Evolutionary conservation across 306 rosid genomes (phyloP).

Genomic region (Cucumis hystrix): DNA sequence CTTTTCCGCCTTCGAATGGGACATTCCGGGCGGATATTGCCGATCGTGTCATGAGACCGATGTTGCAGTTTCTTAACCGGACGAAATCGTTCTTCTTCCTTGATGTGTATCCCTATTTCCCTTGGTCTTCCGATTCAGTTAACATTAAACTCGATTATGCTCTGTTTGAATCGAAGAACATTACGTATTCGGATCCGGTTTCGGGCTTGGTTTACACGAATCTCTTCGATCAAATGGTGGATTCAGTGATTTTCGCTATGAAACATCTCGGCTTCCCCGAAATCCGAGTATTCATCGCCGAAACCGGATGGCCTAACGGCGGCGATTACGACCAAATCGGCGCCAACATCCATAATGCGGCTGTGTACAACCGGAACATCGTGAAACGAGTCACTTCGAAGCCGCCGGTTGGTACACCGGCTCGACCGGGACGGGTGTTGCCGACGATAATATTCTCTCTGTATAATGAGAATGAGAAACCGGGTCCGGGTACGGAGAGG

Average conservation of each 20-base stretch:
- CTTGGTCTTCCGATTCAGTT: constrained; percentile 43
- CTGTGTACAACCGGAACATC: constrained; percentile 54
- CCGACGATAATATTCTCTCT: constrained; percentile 56
- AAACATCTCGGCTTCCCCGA: constrained; percentile 48
- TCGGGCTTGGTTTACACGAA: constrained; percentile 52
- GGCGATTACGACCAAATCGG: constrained; percentile 71
- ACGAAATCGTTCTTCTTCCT: constrained; percentile 74
- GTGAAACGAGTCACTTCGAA: constrained; percentile 36
- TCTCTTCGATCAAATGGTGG: constrained; percentile 82
- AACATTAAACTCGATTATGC: constrained; percentile 42
- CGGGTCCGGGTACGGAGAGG: constrained; percentile 70
- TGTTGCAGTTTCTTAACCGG: constrained; percentile 41
- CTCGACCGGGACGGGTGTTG: constrained; percentile 48
- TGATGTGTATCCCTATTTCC: constrained; percentile 61
- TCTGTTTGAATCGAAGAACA: constrained; percentile 29
- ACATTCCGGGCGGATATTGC: constrained; percentile 51
- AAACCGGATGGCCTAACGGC: constrained; percentile 93
- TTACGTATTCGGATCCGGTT: constrained; percentile 37
- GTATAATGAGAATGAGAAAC: constrained; percentile 62
- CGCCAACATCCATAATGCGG: constrained; percentile 60
- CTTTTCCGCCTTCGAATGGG: constrained; percentile 74
- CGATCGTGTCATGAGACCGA: constrained; percentile 34
- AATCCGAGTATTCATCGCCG: constrained; percentile 52
- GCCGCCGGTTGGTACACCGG: constrained; percentile 61
- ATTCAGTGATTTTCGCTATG: constrained; percentile 70